These are phyloP conservation scores for Pythium guiyangense DNA, from an alignment of 352 stramenopile genomes.

Conservation along the genomic window DNA sequence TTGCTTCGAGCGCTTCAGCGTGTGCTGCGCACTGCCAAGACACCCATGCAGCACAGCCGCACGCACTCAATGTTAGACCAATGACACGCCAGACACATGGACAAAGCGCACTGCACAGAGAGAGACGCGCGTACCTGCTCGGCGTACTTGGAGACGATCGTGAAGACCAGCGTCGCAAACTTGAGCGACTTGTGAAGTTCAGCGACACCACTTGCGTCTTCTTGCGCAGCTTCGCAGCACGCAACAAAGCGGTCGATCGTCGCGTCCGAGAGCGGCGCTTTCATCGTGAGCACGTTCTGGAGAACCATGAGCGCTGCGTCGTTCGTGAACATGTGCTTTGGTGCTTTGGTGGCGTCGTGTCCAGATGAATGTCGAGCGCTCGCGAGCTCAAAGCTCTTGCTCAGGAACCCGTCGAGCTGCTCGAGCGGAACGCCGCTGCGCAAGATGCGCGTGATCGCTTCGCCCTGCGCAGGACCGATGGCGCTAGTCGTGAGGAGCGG, in stretches of 20 bases:
- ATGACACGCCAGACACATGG: too few relatives aligned
- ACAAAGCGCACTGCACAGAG: too few relatives aligned
- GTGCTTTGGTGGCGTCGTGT: background rate
- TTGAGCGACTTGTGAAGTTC: conserved; percentile 41
- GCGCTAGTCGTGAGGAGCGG: conserved; percentile 32
- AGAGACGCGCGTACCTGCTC: conserved; percentile 17
- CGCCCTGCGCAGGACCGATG: conserved; percentile 49
- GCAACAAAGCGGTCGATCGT: conserved; percentile 47
- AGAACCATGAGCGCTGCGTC: conserved; percentile 63
- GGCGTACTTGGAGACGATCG: conserved; percentile 56
- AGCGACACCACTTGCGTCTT: conserved; percentile 24
- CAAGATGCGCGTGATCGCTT: conserved; percentile 66
- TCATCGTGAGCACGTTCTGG: conserved; percentile 66
- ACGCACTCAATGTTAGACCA: background rate
- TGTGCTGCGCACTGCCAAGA: conserved; percentile 24
- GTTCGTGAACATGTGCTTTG: conserved; percentile 43
- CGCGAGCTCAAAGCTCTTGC: conserved; percentile 18
- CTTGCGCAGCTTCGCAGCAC: conserved; percentile 35
- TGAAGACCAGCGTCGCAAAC: conserved; percentile 61
- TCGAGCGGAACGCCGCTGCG: conserved; percentile 39
- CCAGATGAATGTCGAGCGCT: conserved; percentile 5
- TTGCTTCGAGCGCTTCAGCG: conserved; percentile 38
- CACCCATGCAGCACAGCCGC: background rate
- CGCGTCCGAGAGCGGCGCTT: conserved; percentile 33
- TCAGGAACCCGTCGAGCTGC: conserved; percentile 45